Evolutionary conservation across 371 early-diverging fungal species (phyloP), one percentile per base, ranked within the genome.

Genomic region (Choanephora cucurbitarum): DNA sequence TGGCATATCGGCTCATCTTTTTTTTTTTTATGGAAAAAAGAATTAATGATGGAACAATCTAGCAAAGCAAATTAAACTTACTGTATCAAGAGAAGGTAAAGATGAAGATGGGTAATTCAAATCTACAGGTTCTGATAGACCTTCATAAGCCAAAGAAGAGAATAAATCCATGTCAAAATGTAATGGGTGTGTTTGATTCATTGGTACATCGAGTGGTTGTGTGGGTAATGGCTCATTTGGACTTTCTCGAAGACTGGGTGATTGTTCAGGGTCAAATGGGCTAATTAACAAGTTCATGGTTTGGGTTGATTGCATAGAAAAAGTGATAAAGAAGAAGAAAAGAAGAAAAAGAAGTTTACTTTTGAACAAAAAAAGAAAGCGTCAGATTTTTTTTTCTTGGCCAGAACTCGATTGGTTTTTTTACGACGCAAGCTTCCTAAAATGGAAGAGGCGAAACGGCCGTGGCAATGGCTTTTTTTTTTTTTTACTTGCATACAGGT

Each of bases 271-370:
- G 14, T 54, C 44, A 49, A 60, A 60, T 19, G 60, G 49, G 21
- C 60, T 60, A 39, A 37, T 49, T 39, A 60, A 49, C 13, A 55
- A 47, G 23, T 60, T 60, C 60, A 60, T 60, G 10, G 49, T 34
- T 28, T 28, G 5, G 21, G 32, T 49, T 18, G 31, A 31, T 3
- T 49, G 18, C 49, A 49, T 49, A 37, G 10, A 18, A 4, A 19
- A 48, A 32, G 33, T 18, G 11, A 32, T 7, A 19, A 18, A 43
- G 17, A 18, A 5, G 7, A 9, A 42, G 17, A 17, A 42, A 42
- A 42, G 5, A 9, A 13, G 37, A 37, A 11, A 37, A 37, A 37
- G 10, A 37, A 37, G 28, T n/a, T n/a, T n/a, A n/a, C n/a, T n/a
- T n/a, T n/a, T n/a, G n/a, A n/a, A n/a, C n/a, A n/a, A n/a, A n/a